Conservation (phyloP, 371 early-diverging fungal genomes). For the Mortierella polycephala region DNA sequence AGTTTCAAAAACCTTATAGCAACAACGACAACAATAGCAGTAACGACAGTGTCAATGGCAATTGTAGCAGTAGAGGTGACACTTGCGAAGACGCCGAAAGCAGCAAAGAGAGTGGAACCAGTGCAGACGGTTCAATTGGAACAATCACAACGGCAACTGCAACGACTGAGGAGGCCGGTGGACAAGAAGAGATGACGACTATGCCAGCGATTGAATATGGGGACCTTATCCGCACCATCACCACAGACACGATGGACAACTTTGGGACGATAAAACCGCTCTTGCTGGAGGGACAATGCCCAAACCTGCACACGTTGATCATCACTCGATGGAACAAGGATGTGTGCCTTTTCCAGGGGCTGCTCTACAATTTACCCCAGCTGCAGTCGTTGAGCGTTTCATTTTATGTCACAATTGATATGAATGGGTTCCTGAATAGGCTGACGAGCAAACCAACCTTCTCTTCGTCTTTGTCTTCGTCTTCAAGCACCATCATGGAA, state of each 20-base stretch:
- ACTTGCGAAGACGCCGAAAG: neutral
- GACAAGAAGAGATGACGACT: no score
- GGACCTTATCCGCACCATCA: conserved; percentile 24
- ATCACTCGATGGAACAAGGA: conserved; percentile 37
- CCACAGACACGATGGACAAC: conserved; percentile 38
- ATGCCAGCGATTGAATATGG: conserved; percentile 11
- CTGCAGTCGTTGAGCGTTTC: conserved; percentile 29
- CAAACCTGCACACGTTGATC: conserved; percentile 27
- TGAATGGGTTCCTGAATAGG: conserved; percentile 19
- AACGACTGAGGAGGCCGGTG: no score
- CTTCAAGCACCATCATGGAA: neutral
- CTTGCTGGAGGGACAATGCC: conserved; percentile 12
- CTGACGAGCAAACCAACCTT: neutral
- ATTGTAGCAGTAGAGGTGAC: neutral
- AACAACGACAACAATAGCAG: neutral
- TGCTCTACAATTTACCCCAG: neutral
- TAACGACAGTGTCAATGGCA: neutral
- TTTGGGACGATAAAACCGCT: conserved; percentile 19
- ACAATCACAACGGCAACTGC: neutral
- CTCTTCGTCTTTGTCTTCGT: neutral
- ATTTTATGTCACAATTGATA: conserved; percentile 31
- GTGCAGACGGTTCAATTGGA: neutral
- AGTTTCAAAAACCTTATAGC: neutral
- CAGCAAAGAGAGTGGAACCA: no score
- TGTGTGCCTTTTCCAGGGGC: conserved; percentile 8